Base-by-base conservation (phyloP, 2,329 filamentous ascomycete species). In the Stachybotrys chlorohalonatus region DNA sequence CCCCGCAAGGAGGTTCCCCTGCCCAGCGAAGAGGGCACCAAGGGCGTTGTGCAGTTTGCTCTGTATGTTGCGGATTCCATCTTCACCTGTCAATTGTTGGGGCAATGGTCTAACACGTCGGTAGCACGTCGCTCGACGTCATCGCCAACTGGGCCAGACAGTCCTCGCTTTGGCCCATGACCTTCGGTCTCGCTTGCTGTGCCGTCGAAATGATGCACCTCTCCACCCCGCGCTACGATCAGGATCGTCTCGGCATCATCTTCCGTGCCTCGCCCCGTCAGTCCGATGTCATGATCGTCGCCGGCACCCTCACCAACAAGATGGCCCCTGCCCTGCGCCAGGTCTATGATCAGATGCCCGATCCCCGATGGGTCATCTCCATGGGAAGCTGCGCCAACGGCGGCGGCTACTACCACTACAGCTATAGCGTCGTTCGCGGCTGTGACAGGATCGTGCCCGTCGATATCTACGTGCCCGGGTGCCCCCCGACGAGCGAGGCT, bases 281-380 rank as follows among this genome's bases (percentile, higher is more conserved):
- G 72, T 89, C 89, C 57, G 90, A 95, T 71, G 87, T 95, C 61
- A 94, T 95, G 90, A 94, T 95, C 65, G 90, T 95, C 24, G 90
- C 91, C 31, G 91, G 91, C 56, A 96, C 91, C 32, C 81, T 96
- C 58, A 95, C 90, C 63, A 96, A 96, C 80, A 96, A 96, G 79
- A 96, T 96, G 91, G 90, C 90, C 1, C 90, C 91, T 2, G 91
- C 91, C 39, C 76, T 96, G 67, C 81, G 91, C 71, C 89, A 94
- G 74, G 87, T 95, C 58, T 96, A 96, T 75, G 91, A 96, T 72
- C 91, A 95, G 78, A 95, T 95, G 90, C 90, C 90, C 32, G 90
- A 95, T 36, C 90, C 90, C 16, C 81, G 87, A 67, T 95, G 90
- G 90, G 90, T 93, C 63, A 71, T 83, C 65, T 89, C 84, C 63